Evolutionary conservation across 1,284 basidiomycete genomes (phyloP), one percentile per base, ranked within the genome.

Genomic region (Rhodotorula sp.): DNA sequence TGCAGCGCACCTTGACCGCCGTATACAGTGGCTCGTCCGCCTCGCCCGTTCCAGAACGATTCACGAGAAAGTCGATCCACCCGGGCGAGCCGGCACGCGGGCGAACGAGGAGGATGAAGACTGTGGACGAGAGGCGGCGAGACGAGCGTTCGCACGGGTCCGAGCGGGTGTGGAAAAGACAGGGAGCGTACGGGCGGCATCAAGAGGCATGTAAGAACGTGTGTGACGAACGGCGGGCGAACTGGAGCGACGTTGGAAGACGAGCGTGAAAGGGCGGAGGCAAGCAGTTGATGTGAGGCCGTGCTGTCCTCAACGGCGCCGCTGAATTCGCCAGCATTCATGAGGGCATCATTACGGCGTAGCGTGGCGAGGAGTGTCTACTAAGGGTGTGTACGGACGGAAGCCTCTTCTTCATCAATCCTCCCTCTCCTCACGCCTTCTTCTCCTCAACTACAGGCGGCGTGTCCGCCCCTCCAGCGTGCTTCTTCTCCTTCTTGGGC

Each of bases 21-120:
- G 63, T 22, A 44, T 74, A 70, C 0, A 39, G 46, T 0, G 48
- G 27, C 15, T 56, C 46, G n/a, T 51, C 41, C 3, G 13, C 10
- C 5, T 6, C 41, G 2, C 29, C 46, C 6, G 19, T 15, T 1
- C n/a, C 13, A 19, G 39, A 29, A 19, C 50, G 10, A 25, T 71
- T 63, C 1, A 56, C 36, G 15, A 55, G 3, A 41, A 67, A 58
- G 62, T 73, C 68, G 21, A 73, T 7, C 39, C 48, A 61, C 9
- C 65, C 68, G 0, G 68, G 48, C 19, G n/a, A 21, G 55, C 21
- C 22, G 19, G 9, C 27, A 4, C 71, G 71, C 9, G 71, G 71
- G 8, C 64, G 67, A 9, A 73, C 61, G 46, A 64, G 50, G 41
- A 73, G 67, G 21, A 51, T 48, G 41, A 62, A 73, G 15, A 73